Conservation (phyloP, 2,329 filamentous ascomycete species). For the Pseudogymnoascus sp. region DNA sequence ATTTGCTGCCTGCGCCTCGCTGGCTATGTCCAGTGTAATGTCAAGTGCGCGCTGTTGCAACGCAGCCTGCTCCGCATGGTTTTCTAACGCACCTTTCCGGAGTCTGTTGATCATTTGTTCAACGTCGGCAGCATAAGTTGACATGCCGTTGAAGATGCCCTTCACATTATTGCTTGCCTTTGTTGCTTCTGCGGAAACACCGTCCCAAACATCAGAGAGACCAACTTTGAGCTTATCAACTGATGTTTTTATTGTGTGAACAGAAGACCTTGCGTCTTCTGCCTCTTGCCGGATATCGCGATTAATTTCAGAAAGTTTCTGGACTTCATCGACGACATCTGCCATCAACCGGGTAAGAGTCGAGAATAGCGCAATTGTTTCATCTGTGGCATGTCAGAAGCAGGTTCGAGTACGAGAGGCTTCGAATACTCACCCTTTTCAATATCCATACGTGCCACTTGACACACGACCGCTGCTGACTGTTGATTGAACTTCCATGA, state of each 20-base stretch:
- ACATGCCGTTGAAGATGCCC: background rate
- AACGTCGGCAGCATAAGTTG: background rate
- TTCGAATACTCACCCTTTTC: slow-evolving; percentile 41
- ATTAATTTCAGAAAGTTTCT: background rate
- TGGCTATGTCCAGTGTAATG: background rate
- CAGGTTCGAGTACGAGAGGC: background rate
- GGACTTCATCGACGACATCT: background rate
- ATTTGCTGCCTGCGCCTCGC: background rate
- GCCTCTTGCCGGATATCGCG: background rate
- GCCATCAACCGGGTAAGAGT: background rate
- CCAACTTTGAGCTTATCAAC: slow-evolving; percentile 8
- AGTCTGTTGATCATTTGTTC: background rate
- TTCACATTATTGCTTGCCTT: slow-evolving; percentile 6
- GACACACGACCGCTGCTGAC: slow-evolving; percentile 55
- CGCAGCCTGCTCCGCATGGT: slow-evolving; percentile 1
- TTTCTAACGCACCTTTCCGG: background rate
- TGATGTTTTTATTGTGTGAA: background rate
- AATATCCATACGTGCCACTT: slow-evolving; percentile 50
- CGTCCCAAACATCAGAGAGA: slow-evolving; percentile 1
- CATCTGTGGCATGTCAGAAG: slow-evolving; percentile 22
- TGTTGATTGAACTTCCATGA: slow-evolving; percentile 57
- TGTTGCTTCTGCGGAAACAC: background rate
- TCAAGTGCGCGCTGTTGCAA: background rate
- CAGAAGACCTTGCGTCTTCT: background rate
- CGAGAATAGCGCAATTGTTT: slow-evolving; percentile 19